Evolutionary conservation across 2,329 filamentous ascomycete genomes (phyloP).

Genomic region (Lasiodiplodia hormozganensis): DNA sequence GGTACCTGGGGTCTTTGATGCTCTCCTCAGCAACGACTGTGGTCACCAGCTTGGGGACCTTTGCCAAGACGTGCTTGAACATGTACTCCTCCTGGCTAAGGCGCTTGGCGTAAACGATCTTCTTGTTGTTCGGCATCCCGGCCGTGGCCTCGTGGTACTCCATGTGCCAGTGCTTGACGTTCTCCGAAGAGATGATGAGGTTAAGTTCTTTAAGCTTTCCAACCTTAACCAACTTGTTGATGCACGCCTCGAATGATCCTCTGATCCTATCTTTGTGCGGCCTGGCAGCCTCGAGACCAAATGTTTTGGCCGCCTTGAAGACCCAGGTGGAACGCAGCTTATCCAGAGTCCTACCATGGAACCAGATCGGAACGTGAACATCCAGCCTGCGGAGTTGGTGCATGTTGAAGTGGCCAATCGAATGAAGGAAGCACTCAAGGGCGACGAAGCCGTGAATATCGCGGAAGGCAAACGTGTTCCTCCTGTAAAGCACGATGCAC

Average conservation of each 20-base stretch:
- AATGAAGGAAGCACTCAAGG: not conserved
- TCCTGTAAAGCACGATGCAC: not conserved
- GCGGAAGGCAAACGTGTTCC: conserved; percentile 1
- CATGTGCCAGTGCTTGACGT: not conserved
- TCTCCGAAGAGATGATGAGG: not conserved
- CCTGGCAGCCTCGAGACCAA: not conserved
- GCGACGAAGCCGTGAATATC: conserved; percentile 15
- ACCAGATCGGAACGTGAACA: conserved; percentile 5
- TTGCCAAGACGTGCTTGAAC: not conserved
- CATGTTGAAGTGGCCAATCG: not conserved
- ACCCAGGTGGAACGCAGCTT: conserved; percentile 2
- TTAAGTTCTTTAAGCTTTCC: not conserved
- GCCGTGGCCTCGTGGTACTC: not conserved
- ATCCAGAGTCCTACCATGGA: not conserved
- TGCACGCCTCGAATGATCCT: not conserved
- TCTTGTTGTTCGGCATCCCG: not conserved
- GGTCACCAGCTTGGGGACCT: not conserved
- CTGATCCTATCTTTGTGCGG: conserved; percentile 4
- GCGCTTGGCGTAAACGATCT: not conserved
- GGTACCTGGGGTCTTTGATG: not conserved
- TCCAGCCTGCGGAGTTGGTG: conserved; percentile 8
- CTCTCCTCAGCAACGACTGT: not conserved
- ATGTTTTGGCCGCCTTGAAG: not conserved
- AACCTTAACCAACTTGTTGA: not conserved
- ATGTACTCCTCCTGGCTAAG: not conserved